phyloP scores from a whole-genome alignment of 345 rosid species.

The Brassica incana region DNA sequence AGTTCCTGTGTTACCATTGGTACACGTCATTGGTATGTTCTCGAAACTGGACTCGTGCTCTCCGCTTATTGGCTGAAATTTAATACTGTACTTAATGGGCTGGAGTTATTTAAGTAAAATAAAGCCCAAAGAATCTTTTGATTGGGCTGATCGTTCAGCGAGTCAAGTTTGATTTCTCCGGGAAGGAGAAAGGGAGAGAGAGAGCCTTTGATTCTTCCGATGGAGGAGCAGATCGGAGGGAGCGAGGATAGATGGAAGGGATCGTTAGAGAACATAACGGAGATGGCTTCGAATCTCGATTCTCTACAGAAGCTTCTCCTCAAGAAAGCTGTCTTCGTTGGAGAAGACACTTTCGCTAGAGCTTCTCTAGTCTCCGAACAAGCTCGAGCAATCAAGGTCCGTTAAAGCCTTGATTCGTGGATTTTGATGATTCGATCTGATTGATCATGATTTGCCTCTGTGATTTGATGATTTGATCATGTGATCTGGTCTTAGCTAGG shows the following conservation, averaged over 20 bases:
- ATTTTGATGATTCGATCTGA: constrained; percentile 18
- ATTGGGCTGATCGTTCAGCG: background rate
- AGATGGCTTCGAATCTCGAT: constrained; percentile 80
- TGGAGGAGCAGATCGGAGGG: constrained; percentile 64
- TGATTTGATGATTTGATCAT: constrained; percentile 4
- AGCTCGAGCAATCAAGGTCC: constrained; percentile 86
- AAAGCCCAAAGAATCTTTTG: constrained; percentile 25
- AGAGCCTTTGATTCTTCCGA: constrained; percentile 27
- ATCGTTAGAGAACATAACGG: constrained; percentile 72
- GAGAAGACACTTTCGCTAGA: constrained; percentile 79
- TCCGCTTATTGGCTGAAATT: background rate
- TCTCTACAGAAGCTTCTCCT: constrained; percentile 83
- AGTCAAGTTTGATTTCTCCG: constrained; percentile 3
- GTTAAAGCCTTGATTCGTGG: background rate
- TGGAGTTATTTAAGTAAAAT: background rate
- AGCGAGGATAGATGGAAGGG: constrained; percentile 91
- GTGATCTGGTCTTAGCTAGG: constrained; percentile 1
- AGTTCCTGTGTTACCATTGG: constrained; percentile 58
- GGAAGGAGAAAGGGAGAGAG: background rate
- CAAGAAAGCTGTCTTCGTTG: constrained; percentile 91
- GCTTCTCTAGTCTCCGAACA: constrained; percentile 92
- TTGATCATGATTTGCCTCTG: constrained; percentile 4
- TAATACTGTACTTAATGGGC: background rate
- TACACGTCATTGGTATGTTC: constrained; percentile 50
- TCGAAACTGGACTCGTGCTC: constrained; percentile 30